A percentile compares a stretch with the other conserved stretches of the same genome.
These are phyloP conservation scores for Trifolium subterraneum DNA, from an alignment of 306 rosid species.

Conservation along the genomic window DNA sequence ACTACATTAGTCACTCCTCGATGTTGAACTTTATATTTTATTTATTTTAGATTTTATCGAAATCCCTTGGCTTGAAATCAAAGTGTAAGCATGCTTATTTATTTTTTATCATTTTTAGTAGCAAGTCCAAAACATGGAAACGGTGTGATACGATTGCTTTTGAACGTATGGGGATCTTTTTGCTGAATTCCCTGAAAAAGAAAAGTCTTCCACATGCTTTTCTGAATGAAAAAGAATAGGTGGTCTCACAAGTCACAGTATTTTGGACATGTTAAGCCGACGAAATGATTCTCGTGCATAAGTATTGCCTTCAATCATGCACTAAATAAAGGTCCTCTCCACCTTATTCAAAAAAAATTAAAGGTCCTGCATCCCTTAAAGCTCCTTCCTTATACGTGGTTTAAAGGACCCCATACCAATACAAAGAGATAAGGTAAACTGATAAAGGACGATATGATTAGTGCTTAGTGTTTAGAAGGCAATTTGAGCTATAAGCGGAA, in stretches of 20 bases:
- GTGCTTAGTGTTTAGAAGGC: slow-evolving; percentile 3
- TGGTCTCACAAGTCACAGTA: slow-evolving; percentile 14
- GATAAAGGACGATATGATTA: neutral
- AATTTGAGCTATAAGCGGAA: too few species aligned
- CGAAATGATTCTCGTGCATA: slow-evolving; percentile 35
- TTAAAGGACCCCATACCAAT: slow-evolving; percentile 2
- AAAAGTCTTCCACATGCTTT: neutral
- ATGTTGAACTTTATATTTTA: too few species aligned
- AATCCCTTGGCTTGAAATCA: too few species aligned
- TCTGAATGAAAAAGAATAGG: slow-evolving; percentile 11
- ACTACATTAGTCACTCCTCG: too few species aligned
- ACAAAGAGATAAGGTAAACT: neutral
- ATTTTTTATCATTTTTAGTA: neutral
- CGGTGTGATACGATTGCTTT: neutral
- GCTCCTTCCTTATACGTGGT: slow-evolving; percentile 18
- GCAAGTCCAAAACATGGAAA: neutral
- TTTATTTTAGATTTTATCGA: too few species aligned
- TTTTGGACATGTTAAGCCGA: slow-evolving; percentile 27
- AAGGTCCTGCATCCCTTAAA: slow-evolving; percentile 35
- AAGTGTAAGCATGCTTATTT: too few species aligned
- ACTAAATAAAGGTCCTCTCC: slow-evolving; percentile 33
- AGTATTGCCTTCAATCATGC: slow-evolving; percentile 67
- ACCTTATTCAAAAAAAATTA: neutral
- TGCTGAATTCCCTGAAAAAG: neutral
- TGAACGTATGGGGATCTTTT: neutral